phyloP scores from a whole-genome alignment of 306 rosid genomes.

The Fragaria vesca region DNA sequence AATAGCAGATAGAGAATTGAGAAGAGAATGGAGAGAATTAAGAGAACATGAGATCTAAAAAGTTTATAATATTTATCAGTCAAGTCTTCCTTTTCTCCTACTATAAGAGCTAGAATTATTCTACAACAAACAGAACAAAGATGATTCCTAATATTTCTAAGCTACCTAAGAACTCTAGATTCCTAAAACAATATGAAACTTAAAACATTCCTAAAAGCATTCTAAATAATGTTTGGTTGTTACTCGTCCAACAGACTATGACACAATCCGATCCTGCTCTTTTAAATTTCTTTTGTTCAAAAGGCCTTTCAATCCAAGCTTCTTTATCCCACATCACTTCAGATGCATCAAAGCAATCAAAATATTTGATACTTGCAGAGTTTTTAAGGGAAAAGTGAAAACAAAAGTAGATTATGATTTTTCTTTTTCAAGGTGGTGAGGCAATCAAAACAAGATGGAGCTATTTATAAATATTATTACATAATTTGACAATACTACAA shows the following conservation, averaged over 20 bases:
- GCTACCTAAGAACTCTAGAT: no score
- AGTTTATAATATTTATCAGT: no score
- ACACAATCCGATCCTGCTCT: background rate
- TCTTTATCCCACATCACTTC: background rate
- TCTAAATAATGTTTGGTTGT: no score
- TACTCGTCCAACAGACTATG: background rate
- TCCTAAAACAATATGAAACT: no score
- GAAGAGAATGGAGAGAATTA: no score
- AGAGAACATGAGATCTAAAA: no score
- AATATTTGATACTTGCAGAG: background rate
- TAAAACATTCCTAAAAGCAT: no score
- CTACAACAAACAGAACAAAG: no score
- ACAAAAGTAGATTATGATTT: background rate
- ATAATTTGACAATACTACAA: background rate
- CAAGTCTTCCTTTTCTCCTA: no score
- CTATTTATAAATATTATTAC: background rate
- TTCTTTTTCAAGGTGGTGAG: background rate
- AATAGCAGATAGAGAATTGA: no score
- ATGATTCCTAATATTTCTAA: no score
- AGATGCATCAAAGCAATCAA: background rate
- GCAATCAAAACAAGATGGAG: background rate
- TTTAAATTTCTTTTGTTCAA: background rate
- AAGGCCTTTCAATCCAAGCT: background rate
- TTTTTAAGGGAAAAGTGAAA: background rate
- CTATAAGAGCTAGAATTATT: no score